Evolutionary conservation across 495 filamentous ascomycete genomes (phyloP), one percentile per base, ranked within the genome.

Genomic region (Letharia lupina): DNA sequence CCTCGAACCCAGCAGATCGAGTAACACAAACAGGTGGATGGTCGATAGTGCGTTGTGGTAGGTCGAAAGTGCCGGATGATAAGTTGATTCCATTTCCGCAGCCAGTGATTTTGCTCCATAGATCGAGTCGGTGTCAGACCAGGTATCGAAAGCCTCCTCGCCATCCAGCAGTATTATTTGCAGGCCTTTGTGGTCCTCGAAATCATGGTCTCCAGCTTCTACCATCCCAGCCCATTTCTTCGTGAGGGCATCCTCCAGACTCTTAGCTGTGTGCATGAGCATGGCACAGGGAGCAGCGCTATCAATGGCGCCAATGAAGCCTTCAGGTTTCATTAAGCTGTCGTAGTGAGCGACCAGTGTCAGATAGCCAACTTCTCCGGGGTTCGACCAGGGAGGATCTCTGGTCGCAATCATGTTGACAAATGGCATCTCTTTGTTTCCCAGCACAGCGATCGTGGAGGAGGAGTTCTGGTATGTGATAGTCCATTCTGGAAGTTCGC

Each of bases 291-390:
- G 92, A 42, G 86, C 94, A 1, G 94, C 94, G 69, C 91, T 96
- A 70, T 98, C 94, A 35, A 87, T 93, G 0, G 92, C 94, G 9
- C 94, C 94, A 61, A 98, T 91, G 74, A 98, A 98, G 0, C 91
- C 94, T 66, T 87, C 75, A 0, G 95, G 95, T 13, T 80, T 78
- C 39, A 90, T 80, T 76, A 94, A 89, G 73, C 85, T 90, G 70
- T 98, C 94, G 77, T 96, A 98, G 78, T 98, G 94, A 56, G 94
- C 94, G 33, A 92, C 95, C 41, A 98, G 81, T 15, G 91, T 92
- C 71, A 98, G 75, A 35, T 91, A 76, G 31, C 87, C 88, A 18
- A 92, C 85, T 64, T 96, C 88, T 2, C 91, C 93, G 3, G 77
- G 73, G 6, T 76, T 69, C 3, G 85, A 77, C 86, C 91, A 91